Conservation (phyloP, 495 filamentous ascomycete species). For the Evansstolkia leycettana region DNA sequence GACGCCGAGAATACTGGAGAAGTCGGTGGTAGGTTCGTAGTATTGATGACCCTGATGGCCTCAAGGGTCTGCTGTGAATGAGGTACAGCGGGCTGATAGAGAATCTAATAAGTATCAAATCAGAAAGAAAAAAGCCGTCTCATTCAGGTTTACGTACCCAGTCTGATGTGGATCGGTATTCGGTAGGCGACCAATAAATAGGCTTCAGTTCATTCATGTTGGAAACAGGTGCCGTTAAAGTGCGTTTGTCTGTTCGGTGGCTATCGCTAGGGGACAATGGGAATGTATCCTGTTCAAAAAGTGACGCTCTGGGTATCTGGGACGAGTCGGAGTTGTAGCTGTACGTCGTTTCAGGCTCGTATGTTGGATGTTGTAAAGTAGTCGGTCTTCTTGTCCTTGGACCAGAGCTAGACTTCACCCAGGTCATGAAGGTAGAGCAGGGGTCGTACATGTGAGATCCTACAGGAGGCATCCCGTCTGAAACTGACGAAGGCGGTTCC, state of each 20-base stretch:
- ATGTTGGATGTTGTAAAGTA: background rate
- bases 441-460: conserved; percentile 9
- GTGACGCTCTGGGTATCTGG: no score
- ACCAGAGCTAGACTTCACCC: no score
- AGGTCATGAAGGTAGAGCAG: background rate
- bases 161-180: background rate
- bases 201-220: background rate
- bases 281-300: no score
- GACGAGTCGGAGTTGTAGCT: no score
- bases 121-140: no score
- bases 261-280: background rate
- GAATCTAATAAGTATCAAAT: background rate
- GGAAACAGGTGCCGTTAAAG: background rate
- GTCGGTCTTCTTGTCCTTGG: conserved; percentile 9
- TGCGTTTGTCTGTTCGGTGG: background rate
- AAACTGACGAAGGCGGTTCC: conserved; percentile 6
- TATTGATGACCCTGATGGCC: background rate
- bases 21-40: conserved; percentile 1
- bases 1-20: conserved; percentile 13
- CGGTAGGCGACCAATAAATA: background rate
- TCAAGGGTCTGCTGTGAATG: background rate
- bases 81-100: background rate
- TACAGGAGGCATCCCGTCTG: conserved; percentile 6
- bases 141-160: background rate
- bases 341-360: no score